Base-by-base conservation (phyloP, 345 rosid species). In the Populus deltoides region DNA sequence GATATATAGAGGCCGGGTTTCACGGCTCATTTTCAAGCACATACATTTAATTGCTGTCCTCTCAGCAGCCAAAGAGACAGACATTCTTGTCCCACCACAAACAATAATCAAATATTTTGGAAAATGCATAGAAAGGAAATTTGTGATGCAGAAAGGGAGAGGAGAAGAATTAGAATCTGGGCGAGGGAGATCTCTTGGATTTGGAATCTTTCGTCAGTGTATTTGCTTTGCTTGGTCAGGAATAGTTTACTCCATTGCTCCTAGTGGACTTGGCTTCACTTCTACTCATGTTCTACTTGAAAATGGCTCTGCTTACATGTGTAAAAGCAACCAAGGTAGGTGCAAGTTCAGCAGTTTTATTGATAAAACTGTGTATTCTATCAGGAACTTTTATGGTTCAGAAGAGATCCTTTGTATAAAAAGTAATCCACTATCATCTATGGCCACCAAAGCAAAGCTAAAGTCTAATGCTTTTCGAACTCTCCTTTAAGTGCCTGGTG, bases 111-210 rank as follows among this genome's bases (percentile, higher is more conserved):
- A 78, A 45, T 24, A 20, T 53, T 68, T 78, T 4, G 73, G 75
- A 36, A 43, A 80, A 78, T 75, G 67, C 62, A 12, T 11, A 45
- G 83, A 81, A 76, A 81, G 80, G 38, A 57, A 72, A 72, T 72
- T 76, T 59, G 31, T 70, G 83, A 81, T n/a, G 36, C 80, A 22
- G 83, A 81, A 66, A 77, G 77, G 43, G 27, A 20, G 35, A 41
- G 20, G 24, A 20, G 20, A 20, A 8, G 59, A 53, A 20, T 55
- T 20, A 53, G 80, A 66, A 76, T 81, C 74, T 72, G 47, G 41
- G 66, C 24, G 55, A 27, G 35, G 75, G 75, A 80, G 70, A 80
- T 75, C 66, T 70, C 71, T 75, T 7, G 18, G 57, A 11, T 74
- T 68, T 69, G 70, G 82, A 75, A 79, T 79, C 71, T 70, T 45